A percentile compares a stretch with the other conserved stretches of the same genome.
phyloP scores from a whole-genome alignment of 768 basidiomycete genomes.

The Mycena polygramma region DNA sequence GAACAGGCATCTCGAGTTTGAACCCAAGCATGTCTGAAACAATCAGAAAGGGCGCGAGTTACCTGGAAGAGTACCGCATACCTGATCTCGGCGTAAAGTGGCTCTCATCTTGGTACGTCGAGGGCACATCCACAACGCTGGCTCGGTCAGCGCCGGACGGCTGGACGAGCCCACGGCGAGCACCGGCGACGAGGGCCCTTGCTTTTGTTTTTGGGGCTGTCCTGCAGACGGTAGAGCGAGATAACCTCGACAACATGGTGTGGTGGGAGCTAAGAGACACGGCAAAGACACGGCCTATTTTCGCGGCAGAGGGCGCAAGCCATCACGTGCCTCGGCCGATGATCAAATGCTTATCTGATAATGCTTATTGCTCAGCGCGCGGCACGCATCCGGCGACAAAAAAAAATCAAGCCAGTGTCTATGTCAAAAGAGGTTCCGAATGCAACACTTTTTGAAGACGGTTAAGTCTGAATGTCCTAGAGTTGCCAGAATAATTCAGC shows the following conservation, averaged over 20 bases:
- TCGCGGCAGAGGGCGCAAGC: background rate
- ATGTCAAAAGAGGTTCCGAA: too few species aligned
- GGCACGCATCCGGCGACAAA: too few species aligned
- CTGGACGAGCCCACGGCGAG: slow-evolving; percentile 77
- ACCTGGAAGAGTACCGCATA: slow-evolving; percentile 44
- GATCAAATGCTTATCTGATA: background rate
- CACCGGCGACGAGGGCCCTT: slow-evolving; percentile 43
- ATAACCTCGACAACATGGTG: slow-evolving; percentile 72
- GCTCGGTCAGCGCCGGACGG: slow-evolving; percentile 88
- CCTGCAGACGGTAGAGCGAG: slow-evolving; percentile 55
- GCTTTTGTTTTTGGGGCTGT: slow-evolving; percentile 45
- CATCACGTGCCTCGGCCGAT: background rate
- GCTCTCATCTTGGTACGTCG: slow-evolving; percentile 76
- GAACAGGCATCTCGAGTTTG: slow-evolving; percentile 75
- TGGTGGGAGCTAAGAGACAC: slow-evolving; percentile 26
- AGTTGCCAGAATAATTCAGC: too few species aligned
- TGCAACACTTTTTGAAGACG: too few species aligned
- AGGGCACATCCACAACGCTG: slow-evolving; percentile 85
- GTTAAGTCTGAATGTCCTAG: too few species aligned
- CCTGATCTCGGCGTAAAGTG: slow-evolving; percentile 81
- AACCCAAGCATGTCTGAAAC: slow-evolving; percentile 90
- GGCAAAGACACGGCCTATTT: background rate
- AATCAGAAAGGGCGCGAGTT: slow-evolving; percentile 20
- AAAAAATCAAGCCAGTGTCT: too few species aligned
- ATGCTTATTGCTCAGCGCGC: too few species aligned